Percentiles rank a stretch among this genome's conserved stretches.
Evolutionary conservation across 1,284 basidiomycete species (phyloP).

Genomic region (Sanghuangporus baumii): DNA sequence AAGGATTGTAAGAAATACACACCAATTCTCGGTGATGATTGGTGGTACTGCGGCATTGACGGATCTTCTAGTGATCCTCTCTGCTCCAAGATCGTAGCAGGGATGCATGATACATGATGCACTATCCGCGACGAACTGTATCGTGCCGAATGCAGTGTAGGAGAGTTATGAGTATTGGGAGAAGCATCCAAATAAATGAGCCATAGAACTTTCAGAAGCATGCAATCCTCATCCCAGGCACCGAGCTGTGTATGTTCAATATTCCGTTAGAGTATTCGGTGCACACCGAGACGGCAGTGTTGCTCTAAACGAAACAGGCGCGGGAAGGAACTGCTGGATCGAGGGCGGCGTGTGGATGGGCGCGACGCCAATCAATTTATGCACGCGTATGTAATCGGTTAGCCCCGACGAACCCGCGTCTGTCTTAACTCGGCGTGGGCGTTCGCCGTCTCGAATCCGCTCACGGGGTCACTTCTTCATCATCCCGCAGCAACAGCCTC

Average conservation of each 20-base stretch:
- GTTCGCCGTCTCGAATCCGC: background rate
- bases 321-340: background rate
- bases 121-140: background rate
- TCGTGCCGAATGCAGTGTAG: too few species aligned
- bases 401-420: background rate
- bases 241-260: background rate
- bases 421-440: constrained; percentile 1
- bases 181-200: too few species aligned
- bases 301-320: background rate
- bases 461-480: background rate
- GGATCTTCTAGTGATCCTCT: background rate
- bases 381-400: background rate
- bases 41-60: background rate
- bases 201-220: too few species aligned
- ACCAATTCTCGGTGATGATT: background rate
- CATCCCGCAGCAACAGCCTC: constrained; percentile 1
- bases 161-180: too few species aligned
- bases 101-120: too few species aligned
- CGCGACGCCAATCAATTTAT: background rate
- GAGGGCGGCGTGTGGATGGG: background rate
- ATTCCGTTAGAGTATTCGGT: background rate
- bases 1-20: too few species aligned
- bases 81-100: background rate
- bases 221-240: too few species aligned
- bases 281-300: background rate